These are phyloP conservation scores for Piromyces finnis DNA, from an alignment of 192 early-diverging fungal species.

Conservation along the genomic window DNA sequence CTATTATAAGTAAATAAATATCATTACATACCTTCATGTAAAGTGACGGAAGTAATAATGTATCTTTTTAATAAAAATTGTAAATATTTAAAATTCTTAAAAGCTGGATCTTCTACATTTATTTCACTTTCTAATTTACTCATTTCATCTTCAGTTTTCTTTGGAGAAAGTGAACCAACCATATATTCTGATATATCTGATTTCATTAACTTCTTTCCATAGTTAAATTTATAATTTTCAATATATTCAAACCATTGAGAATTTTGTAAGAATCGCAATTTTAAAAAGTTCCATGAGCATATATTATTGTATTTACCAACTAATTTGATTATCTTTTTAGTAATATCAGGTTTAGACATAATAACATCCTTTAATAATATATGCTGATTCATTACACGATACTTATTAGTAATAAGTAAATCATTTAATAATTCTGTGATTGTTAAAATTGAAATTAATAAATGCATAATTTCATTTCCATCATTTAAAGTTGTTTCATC, in stretches of 20 bases:
- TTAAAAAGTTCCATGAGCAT: neutral
- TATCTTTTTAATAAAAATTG: neutral
- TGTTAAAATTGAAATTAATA: neutral
- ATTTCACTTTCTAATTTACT: neutral
- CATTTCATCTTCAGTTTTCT: neutral
- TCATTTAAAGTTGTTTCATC: neutral
- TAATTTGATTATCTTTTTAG: neutral
- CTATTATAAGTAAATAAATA: too few relatives aligned
- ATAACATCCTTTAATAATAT: neutral
- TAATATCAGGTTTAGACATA: neutral
- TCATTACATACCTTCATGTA: neutral
- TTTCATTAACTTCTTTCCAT: neutral
- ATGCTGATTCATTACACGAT: neutral
- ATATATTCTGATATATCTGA: neutral
- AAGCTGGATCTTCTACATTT: neutral
- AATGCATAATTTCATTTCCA: neutral
- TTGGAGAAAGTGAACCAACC: neutral
- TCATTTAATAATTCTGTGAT: neutral
- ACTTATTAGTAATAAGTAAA: neutral
- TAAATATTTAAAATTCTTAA: neutral
- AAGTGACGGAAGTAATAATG: neutral
- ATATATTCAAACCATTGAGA: neutral
- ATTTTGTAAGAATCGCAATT: neutral
- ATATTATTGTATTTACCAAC: neutral
- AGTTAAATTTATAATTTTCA: neutral